A percentile compares a stretch with the other conserved stretches of the same genome.
These are phyloP conservation scores for Globisporangium perplexum DNA, from an alignment of 352 stramenopile species.

Conservation along the genomic window DNA sequence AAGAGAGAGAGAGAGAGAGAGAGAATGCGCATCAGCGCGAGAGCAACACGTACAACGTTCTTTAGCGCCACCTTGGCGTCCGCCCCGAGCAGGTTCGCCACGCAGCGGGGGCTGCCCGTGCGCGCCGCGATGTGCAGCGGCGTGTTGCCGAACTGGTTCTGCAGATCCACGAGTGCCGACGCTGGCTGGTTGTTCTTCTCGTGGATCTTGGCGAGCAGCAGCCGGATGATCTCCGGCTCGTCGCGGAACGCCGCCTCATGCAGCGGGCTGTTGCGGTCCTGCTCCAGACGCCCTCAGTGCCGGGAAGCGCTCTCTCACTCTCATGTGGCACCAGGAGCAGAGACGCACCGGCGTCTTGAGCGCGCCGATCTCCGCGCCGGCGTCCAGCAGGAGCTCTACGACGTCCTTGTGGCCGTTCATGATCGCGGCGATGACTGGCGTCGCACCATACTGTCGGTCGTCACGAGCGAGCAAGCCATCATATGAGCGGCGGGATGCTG, in stretches of 20 bases:
- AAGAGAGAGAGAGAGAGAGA: background rate
- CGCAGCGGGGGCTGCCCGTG: slow-evolving; percentile 40
- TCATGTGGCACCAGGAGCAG: background rate
- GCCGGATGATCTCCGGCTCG: slow-evolving; percentile 39
- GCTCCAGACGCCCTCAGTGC: background rate
- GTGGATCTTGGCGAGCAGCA: slow-evolving; percentile 48
- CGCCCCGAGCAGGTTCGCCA: slow-evolving; percentile 41
- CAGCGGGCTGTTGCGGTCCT: slow-evolving; percentile 74
- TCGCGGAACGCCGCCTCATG: slow-evolving; percentile 61
- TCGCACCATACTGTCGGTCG: slow-evolving; percentile 57
- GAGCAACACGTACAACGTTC: slow-evolving; percentile 41
- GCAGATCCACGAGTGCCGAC: slow-evolving; percentile 37
- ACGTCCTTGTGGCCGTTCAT: slow-evolving; percentile 49
- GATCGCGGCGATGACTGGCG: slow-evolving; percentile 63
- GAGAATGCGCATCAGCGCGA: background rate
- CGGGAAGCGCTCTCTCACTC: background rate
- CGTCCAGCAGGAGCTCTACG: slow-evolving; percentile 48
- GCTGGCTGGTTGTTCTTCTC: slow-evolving; percentile 29
- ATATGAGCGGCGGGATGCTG: too few species aligned
- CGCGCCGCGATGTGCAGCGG: slow-evolving; percentile 68
- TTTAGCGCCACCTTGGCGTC: slow-evolving; percentile 33
- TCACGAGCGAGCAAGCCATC: background rate
- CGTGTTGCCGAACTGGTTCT: slow-evolving; percentile 81
- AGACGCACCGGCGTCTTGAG: slow-evolving; percentile 58
- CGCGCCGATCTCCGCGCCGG: slow-evolving; percentile 48